Percentiles rank a stretch among this genome's conserved stretches.
These are phyloP conservation scores for Lithospermum erythrorhizon DNA, from an alignment of 257 asterid genomes.

Conservation along the genomic window DNA sequence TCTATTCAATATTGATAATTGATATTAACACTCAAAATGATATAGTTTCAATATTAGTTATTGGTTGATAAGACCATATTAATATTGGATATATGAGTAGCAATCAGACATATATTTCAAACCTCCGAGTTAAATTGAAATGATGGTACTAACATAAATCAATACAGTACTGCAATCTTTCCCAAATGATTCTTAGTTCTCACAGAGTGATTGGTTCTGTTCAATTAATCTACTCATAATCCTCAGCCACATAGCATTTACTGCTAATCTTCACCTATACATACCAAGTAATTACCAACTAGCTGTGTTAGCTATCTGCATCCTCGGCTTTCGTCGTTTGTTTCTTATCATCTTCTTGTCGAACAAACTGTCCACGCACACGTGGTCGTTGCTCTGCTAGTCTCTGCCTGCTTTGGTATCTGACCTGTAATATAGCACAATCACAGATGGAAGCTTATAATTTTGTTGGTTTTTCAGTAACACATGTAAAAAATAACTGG, in stretches of 20 bases:
- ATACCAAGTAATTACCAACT: not conserved
- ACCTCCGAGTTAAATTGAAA: too few relatives aligned
- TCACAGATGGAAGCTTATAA: not conserved
- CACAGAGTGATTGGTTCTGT: too few relatives aligned
- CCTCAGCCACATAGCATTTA: not conserved
- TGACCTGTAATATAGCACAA: constrained; percentile 20
- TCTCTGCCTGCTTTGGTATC: constrained; percentile 39
- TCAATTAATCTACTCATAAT: not conserved
- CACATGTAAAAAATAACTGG: too few relatives aligned
- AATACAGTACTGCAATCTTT: not conserved
- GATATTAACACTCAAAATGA: too few relatives aligned
- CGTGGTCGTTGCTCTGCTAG: constrained; percentile 47
- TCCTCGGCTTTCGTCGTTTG: constrained; percentile 13
- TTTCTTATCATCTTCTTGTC: constrained; percentile 17
- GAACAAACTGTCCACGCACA: constrained; percentile 38
- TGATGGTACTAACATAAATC: not conserved
- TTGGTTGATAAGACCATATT: too few relatives aligned
- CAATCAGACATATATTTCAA: not conserved
- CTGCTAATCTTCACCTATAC: constrained; percentile 11
- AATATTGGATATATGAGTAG: not conserved
- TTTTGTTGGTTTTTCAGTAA: too few relatives aligned
- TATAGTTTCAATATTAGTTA: too few relatives aligned
- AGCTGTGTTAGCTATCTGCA: constrained; percentile 18
- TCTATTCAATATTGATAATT: too few relatives aligned
- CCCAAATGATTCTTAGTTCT: not conserved